Evolutionary conservation across 768 basidiomycete species (phyloP).

Genomic region (Lactarius evosmus): DNA sequence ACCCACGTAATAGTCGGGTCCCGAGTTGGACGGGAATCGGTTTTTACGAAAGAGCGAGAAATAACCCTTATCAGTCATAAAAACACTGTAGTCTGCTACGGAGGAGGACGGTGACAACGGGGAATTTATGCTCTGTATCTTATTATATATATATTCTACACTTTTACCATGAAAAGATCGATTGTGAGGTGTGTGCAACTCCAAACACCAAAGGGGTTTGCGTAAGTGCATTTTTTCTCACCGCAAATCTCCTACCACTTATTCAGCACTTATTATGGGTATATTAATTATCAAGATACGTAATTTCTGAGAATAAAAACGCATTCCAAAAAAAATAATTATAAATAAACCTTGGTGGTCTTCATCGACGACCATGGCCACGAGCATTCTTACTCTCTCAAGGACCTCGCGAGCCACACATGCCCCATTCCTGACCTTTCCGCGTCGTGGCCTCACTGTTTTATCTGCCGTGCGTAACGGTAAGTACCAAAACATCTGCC

Average conservation of each 20-base stretch:
- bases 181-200: too few species aligned
- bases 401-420: slow-evolving; percentile 3
- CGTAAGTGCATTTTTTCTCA: too few species aligned
- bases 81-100: background rate
- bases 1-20: background rate
- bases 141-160: background rate
- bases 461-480: background rate
- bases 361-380: background rate
- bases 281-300: too few species aligned
- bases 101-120: background rate
- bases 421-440: background rate
- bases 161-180: background rate
- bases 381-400: slow-evolving; percentile 8
- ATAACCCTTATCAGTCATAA: background rate
- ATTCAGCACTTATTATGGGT: too few species aligned
- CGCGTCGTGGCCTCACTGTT: background rate
- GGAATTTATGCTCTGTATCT: background rate
- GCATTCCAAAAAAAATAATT: too few species aligned
- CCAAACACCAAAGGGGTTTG: too few species aligned
- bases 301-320: too few species aligned
- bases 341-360: background rate
- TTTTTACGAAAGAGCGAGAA: background rate
- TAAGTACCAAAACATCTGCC: slow-evolving; percentile 1
- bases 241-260: too few species aligned
- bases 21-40: too few species aligned